Base-by-base conservation (phyloP, 1,139 yeast species). In the Kurtzmaniella quercitrusa region DNA sequence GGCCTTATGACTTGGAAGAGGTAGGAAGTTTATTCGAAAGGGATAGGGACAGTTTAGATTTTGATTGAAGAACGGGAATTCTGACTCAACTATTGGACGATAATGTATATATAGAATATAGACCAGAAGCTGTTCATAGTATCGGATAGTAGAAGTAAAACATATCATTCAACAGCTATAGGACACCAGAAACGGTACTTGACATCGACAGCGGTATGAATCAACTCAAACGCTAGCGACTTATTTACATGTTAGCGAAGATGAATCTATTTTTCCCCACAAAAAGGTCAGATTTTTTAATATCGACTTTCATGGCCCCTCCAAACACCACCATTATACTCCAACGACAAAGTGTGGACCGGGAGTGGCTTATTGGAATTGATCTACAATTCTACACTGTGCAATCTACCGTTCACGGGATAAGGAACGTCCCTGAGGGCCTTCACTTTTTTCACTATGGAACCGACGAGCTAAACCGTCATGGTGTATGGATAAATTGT, bases 381-480 rank as follows among this genome's bases (percentile, higher is more conserved):
- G 69, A 65, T 44, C 54, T 60, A 16, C 63, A 57, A 46, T 65
- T 63, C 46, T 58, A 63, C 48, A 53, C 47, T 33, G 53, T 58
- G 14, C 57, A 54, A 39, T 47, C 48, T 16, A 33, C 50, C 2
- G 47, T 65, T 4, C 50, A 52, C 40, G 70, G 70, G 2, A 54
- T 65, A 25, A 64, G 62, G 44, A 42, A 47, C 7, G 53, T 65
- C 12, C 65, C 68, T 2, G 38, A 44, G 10, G 70, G 70, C 1
- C 42, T 55, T 2, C 70, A 65, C 48, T 48, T 65, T 7, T 46
- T 65, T 25, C 69, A 65, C 48, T 65, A 57, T 46, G 57, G 68
- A 44, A 7, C 40, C 49, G 9, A 42, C 31, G 17, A 36, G 27
- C 14, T 57, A 38, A 46, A 62, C 34, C 54, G 70, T 37, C 53